phyloP scores from a whole-genome alignment of 2,329 filamentous ascomycete species.

The Zalaria obscura region DNA sequence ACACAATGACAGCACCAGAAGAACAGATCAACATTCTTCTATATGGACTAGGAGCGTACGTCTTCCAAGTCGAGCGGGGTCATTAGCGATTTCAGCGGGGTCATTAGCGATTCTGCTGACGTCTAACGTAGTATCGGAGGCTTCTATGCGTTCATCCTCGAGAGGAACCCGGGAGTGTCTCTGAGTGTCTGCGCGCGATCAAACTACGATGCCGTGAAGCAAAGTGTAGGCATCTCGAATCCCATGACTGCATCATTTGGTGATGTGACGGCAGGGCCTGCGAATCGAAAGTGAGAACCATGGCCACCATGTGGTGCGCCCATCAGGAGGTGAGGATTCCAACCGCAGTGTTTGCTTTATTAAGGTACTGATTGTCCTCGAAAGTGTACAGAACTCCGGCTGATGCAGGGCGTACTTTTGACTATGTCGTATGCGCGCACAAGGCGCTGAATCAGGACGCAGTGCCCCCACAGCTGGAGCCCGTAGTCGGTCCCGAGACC shows the following conservation, averaged over 20 bases:
- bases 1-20: not conserved
- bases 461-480: slow-evolving; percentile 23
- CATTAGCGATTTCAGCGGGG: no score
- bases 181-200: slow-evolving; percentile 31
- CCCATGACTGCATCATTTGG: not conserved
- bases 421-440: slow-evolving; percentile 32
- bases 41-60: slow-evolving; percentile 41
- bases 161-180: slow-evolving; percentile 24
- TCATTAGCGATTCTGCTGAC: not conserved
- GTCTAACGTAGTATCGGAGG: slow-evolving; percentile 35
- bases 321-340: not conserved
- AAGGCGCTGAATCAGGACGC: slow-evolving; percentile 27
- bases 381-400: slow-evolving; percentile 25
- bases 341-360: slow-evolving; percentile 2
- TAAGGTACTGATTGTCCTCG: slow-evolving; percentile 16
- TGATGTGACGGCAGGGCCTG: slow-evolving; percentile 21
- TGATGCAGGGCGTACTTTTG: slow-evolving; percentile 20
- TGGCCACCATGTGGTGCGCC: slow-evolving; percentile 20
- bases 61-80: slow-evolving; percentile 3
- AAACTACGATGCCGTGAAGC: slow-evolving; percentile 28
- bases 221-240: slow-evolving; percentile 16
- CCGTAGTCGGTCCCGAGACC: slow-evolving; percentile 27
- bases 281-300: slow-evolving; percentile 27
- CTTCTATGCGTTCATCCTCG: slow-evolving; percentile 42
- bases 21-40: slow-evolving; percentile 25